Conservation (phyloP, 495 filamentous ascomycete genomes). For the Penicillium subrubescens region DNA sequence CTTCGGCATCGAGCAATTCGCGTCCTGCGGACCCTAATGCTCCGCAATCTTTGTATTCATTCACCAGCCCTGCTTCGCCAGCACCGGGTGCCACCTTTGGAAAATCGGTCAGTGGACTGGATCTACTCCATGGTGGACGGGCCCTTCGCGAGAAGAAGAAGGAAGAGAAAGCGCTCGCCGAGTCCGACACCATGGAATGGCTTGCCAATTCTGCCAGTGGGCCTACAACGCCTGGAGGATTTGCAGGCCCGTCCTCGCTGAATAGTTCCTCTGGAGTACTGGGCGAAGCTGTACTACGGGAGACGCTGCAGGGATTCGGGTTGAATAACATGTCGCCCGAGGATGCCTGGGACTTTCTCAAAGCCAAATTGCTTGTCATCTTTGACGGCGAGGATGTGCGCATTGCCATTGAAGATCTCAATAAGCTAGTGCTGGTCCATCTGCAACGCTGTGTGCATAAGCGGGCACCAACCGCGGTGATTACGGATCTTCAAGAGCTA, state of each 20-base stretch:
- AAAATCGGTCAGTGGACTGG: slow-evolving; percentile 79
- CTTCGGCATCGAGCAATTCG: slow-evolving; percentile 89
- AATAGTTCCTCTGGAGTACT: slow-evolving; percentile 35
- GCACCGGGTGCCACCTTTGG: slow-evolving; percentile 67
- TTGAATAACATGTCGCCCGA: slow-evolving; percentile 82
- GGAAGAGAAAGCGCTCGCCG: slow-evolving; percentile 67
- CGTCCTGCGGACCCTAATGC: slow-evolving; percentile 81
- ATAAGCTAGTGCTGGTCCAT: slow-evolving; percentile 80
- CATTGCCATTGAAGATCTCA: slow-evolving; percentile 91
- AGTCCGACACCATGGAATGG: slow-evolving; percentile 49
- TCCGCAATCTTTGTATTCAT: slow-evolving; percentile 83
- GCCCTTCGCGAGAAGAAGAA: slow-evolving; percentile 88
- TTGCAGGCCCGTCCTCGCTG: slow-evolving; percentile 43
- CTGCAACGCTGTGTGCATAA: slow-evolving; percentile 76
- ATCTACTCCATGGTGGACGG: slow-evolving; percentile 81
- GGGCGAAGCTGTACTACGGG: slow-evolving; percentile 45
- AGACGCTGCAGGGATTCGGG: slow-evolving; percentile 61
- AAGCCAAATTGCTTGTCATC: slow-evolving; percentile 82
- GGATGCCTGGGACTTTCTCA: slow-evolving; percentile 95
- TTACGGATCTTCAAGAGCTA: slow-evolving; percentile 80
- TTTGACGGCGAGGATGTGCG: slow-evolving; percentile 92
- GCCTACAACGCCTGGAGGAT: slow-evolving; percentile 27
- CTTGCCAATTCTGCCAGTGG: slow-evolving; percentile 35
- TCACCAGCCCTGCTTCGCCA: slow-evolving; percentile 68
- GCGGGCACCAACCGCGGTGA: slow-evolving; percentile 64